Evolutionary conservation across 192 early-diverging fungal species (phyloP).

Genomic region (Geranomyces michiganensis): DNA sequence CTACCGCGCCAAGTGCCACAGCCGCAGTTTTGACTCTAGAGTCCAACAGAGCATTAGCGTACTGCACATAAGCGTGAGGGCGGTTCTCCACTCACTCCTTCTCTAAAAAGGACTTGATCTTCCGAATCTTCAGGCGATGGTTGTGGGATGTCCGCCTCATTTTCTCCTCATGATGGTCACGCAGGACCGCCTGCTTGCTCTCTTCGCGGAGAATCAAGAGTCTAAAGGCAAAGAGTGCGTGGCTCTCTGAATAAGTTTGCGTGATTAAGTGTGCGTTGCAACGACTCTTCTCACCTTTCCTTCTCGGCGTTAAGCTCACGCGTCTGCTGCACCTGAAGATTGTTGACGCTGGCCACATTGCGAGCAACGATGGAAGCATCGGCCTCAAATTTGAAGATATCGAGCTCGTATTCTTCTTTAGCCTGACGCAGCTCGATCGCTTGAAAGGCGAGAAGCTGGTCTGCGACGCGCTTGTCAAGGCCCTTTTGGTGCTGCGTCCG

Average conservation of each 20-base stretch:
- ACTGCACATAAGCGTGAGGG: background rate
- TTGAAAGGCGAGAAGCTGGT: constrained; percentile 38
- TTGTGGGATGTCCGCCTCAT: constrained; percentile 22
- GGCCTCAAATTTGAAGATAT: constrained; percentile 33
- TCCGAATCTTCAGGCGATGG: constrained; percentile 22
- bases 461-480: constrained; percentile 30
- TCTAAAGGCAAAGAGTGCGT: background rate
- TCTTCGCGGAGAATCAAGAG: constrained; percentile 15
- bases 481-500: constrained; percentile 26
- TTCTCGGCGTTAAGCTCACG: constrained; percentile 36
- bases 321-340: constrained; percentile 19
- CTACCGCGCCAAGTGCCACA: constrained; percentile 10
- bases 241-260: too few relatives aligned
- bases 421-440: constrained; percentile 36
- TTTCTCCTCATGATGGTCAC: constrained; percentile 8
- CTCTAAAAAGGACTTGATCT: constrained; percentile 19
- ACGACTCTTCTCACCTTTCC: constrained; percentile 32
- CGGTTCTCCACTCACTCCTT: constrained; percentile 17
- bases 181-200: constrained; percentile 15
- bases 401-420: constrained; percentile 42
- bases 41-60: background rate
- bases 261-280: too few relatives aligned
- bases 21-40: constrained; percentile 4
- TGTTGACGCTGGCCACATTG: constrained; percentile 23
- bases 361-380: constrained; percentile 26